Evolutionary conservation across 805 yeast genomes (phyloP).

Genomic region (Candida loeiensis): DNA sequence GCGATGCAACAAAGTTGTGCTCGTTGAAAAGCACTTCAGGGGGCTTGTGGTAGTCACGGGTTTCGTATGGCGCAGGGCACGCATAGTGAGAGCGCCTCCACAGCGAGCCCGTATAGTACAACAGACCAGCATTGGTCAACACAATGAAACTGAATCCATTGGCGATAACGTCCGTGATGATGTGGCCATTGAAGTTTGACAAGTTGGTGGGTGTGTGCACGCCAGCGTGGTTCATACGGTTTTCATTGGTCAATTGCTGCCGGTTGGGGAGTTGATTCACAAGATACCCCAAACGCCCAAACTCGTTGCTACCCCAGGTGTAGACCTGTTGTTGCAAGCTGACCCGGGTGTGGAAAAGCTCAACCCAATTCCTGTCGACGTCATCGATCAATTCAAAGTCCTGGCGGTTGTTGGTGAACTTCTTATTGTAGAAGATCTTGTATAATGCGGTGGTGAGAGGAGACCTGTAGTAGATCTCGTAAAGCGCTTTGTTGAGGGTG

Average conservation of each 20-base stretch:
- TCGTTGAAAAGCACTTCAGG: conserved; percentile 6
- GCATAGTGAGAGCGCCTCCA: conserved; percentile 19
- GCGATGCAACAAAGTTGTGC: not conserved
- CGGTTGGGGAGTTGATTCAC: conserved; percentile 22
- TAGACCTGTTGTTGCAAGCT: conserved; percentile 33
- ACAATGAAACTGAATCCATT: conserved; percentile 67
- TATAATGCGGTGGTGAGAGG: conserved; percentile 26
- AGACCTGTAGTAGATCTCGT: conserved; percentile 31
- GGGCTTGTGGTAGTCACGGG: conserved; percentile 17
- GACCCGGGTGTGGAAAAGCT: conserved; percentile 40
- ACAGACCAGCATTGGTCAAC: conserved; percentile 50
- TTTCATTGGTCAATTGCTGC: conserved; percentile 13
- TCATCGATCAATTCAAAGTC: conserved; percentile 30
- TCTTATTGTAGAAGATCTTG: conserved; percentile 40
- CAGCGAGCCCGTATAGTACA: conserved; percentile 50
- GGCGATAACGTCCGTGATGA: conserved; percentile 48
- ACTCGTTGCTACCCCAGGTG: conserved; percentile 49
- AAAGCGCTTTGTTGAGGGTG: conserved; percentile 22
- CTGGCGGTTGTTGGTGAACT: conserved; percentile 36
- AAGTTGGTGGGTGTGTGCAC: conserved; percentile 39
- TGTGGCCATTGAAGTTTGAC: conserved; percentile 28
- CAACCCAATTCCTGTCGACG: conserved; percentile 47
- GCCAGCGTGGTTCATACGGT: conserved; percentile 17
- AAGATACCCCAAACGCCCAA: conserved; percentile 47
- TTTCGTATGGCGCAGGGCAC: conserved; percentile 28